Base-by-base conservation (phyloP, 2,329 filamentous ascomycete species). In the Colletotrichum filicis region DNA sequence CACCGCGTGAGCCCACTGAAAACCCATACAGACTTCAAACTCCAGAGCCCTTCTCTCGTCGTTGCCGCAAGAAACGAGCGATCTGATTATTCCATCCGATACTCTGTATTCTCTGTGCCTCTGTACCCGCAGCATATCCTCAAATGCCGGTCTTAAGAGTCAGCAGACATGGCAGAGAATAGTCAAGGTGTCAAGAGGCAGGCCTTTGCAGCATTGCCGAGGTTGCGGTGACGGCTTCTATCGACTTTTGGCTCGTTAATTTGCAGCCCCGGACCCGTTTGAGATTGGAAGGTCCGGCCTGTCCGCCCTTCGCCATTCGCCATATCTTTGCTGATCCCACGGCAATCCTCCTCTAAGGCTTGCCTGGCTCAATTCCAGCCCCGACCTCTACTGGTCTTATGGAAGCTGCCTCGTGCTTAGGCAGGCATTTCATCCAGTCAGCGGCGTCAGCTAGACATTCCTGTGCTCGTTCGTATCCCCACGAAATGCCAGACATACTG, bases 401-500 rank as follows among this genome's bases (percentile, higher is more conserved):
- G 49, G 28, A 9, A 32, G 32, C 42, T 46, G 42, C 55, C 53
- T n/a, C 30, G 30, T 46, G 59, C 53, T 24, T 49, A 22, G 66
- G 69, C n/a, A 22, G 66, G 58, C 66, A 64, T 58, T 57, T n/a
- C 42, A 12, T 32, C 22, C 53, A 22, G 52, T 37, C 32, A 35
- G 66, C 46, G 28, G 56, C 63, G 57, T 71, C 46, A 58, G 56
- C 56, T 49, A 28, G 55, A 67, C 71, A 71, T 73, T 73, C 66
- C 66, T 58, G 66, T 26, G 22, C 22, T 52, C 49, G 64, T 58
- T 65, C 69, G 63, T 67, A 71, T 60, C 11, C 24, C 26, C 32
- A 28, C 14, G 35, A 28, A 5, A 42, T 30, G 26, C 35, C 11
- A 70, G 61, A 71, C 70, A 64, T 8, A 30, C 66, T 73, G 71